Evolutionary conservation across 1,284 basidiomycete species (phyloP), one percentile per base, ranked within the genome.

Genomic region (Cryptococcus sp.): DNA sequence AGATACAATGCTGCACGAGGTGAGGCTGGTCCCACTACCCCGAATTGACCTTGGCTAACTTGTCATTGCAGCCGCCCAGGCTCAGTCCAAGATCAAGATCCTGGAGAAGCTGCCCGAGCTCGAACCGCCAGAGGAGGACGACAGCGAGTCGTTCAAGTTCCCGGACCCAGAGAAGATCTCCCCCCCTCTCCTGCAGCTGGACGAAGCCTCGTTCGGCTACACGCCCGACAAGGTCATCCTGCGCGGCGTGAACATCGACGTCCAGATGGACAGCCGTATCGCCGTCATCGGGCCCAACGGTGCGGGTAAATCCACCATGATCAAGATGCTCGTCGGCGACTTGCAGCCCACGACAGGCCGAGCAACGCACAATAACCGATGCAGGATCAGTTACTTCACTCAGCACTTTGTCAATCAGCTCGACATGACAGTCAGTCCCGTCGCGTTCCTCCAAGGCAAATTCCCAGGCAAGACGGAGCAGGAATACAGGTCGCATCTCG

Each of bases 321-420:
- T 98, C 81, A 99, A 99, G 77, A 80, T 99, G 15, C 81, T 99
- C 49, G 97, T 91, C 0, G 92, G 91, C n/a, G 91, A 95, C 57
- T 78, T 98, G 23, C 85, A 85, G 58, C 90, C 96, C 0, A 67
- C 88, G 47, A 78, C 82, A 10, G 96, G 96, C 3, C 88, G 93
- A 55, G 86, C 94, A 54, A 93, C 86, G 61, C 86, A 91, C 59
- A 99, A 99, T 77, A 90, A 91, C 47, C 87, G 93, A 50, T 81
- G 98, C 52, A 85, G 96, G 61, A 85, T 96, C 60, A 90, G 89
- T 35, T 95, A 97, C 82, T 97, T 97, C 77, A 91, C 93, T 16
- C 96, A 99, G 75, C 96, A 99, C 78, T 96, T 99, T 75, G 89
- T 99, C 53, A 96, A 99, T 77, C 89, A 90, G 52, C 85, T 99